Base-by-base conservation (phyloP, 495 filamentous ascomycete genomes). In the Amorphotheca resinae region DNA sequence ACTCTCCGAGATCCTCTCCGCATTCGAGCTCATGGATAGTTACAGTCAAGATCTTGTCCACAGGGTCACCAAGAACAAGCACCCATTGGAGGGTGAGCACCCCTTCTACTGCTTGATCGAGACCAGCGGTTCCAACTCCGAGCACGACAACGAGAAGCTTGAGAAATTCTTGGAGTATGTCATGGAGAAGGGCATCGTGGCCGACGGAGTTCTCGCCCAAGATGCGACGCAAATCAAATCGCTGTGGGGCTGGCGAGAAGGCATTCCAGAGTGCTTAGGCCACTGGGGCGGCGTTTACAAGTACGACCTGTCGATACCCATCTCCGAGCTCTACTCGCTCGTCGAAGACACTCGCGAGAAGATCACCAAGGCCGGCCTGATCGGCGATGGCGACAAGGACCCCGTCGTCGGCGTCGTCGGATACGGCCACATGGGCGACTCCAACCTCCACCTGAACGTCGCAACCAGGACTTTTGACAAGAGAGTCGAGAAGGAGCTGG, bases 271-370 rank as follows among this genome's bases (percentile, higher is more conserved):
- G 64, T 72, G 73, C 18, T 60, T 88, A 21, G 82, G 86, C 48
- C 89, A 96, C 58, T 87, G 84, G 64, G 91, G 91, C 22, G 91
- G 89, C 7, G 87, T 87, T 20, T 98, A 96, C 73, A 96, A 96
- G 64, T 98, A 98, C 62, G 91, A 98, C 57, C 71, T 98, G 4
- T 96, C 91, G 12, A 93, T 98, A 40, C 91, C 91, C 4, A 64
- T 98, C 7, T 57, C 72, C n/a, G 77, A 93, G 46, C 71, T 98
- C 52, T 98, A 96, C 61, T 64, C 72, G 48, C 70, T 98, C 15
- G 93, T 98, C 6, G 82, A 87, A 43, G 91, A 94, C 50, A 79
- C 78, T 26, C 70, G 75, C 44, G 74, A 74, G 38, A 75, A 80
- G 9, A 66, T 96, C 21, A 73, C 70, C 2, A 66, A 74, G 21